These are phyloP conservation scores for Scytalidium sp. DNA, from an alignment of 2,329 filamentous ascomycete genomes.

Conservation along the genomic window DNA sequence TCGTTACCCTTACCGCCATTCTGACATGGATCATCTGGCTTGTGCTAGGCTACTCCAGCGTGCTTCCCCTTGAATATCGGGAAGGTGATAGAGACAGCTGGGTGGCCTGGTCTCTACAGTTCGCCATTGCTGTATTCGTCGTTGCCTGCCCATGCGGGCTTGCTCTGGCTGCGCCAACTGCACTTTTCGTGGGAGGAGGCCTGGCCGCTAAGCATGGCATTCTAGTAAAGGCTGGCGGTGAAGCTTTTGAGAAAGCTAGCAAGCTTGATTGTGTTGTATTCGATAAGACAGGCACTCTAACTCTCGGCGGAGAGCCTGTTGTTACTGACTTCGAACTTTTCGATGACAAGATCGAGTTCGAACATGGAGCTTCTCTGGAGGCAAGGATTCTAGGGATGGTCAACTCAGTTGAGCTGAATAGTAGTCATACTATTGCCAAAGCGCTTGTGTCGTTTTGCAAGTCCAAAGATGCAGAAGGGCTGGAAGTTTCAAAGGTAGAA, in stretches of 20 bases:
- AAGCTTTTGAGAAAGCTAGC: slow-evolving; percentile 57
- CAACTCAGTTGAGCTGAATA: slow-evolving; percentile 64
- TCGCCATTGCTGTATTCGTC: slow-evolving; percentile 63
- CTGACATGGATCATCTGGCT: slow-evolving; percentile 73
- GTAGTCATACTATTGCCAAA: slow-evolving; percentile 71
- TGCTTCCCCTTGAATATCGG: slow-evolving; percentile 54
- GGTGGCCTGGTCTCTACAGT: slow-evolving; percentile 73
- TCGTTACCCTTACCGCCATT: slow-evolving; percentile 67
- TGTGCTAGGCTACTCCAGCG: slow-evolving; percentile 55
- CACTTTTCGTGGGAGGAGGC: slow-evolving; percentile 55
- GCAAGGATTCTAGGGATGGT: slow-evolving; percentile 48
- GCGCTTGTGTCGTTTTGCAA: slow-evolving; percentile 65
- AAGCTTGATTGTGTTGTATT: slow-evolving; percentile 54
- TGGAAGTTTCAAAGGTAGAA: slow-evolving; percentile 44
- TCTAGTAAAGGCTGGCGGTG: slow-evolving; percentile 55
- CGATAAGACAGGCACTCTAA: slow-evolving; percentile 60
- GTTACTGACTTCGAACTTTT: slow-evolving; percentile 43
- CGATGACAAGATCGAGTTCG: neutral
- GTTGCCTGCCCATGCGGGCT: slow-evolving; percentile 61
- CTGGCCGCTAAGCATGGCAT: slow-evolving; percentile 55
- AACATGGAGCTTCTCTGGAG: slow-evolving; percentile 11
- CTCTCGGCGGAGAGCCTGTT: slow-evolving; percentile 62
- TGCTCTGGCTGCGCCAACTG: slow-evolving; percentile 56
- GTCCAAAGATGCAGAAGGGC: slow-evolving; percentile 22
- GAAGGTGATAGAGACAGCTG: slow-evolving; percentile 57